These are phyloP conservation scores for Syzygium oleosum DNA, from an alignment of 345 rosid species.

Conservation along the genomic window DNA sequence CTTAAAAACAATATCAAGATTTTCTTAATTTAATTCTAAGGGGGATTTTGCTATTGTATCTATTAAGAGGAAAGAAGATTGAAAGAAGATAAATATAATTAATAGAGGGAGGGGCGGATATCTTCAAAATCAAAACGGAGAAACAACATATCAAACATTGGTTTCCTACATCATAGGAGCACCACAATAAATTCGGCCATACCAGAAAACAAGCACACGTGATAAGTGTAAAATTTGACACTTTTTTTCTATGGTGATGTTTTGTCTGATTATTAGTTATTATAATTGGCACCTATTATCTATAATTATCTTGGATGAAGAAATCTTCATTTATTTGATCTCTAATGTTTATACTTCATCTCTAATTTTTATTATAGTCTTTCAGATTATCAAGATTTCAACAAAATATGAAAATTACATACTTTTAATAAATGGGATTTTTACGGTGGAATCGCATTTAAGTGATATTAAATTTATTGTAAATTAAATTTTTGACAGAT, in stretches of 20 bases:
- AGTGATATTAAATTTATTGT: neutral
- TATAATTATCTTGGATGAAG: no score
- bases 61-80: no score
- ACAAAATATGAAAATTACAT: neutral
- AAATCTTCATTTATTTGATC: neutral
- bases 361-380: neutral
- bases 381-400: neutral
- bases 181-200: neutral
- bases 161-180: neutral
- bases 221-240: neutral
- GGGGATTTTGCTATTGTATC: neutral
- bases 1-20: no score
- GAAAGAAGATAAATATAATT: no score
- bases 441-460: neutral
- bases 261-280: no score
- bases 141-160: no score
- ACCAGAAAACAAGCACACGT: neutral
- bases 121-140: neutral
- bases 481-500: neutral
- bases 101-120: neutral
- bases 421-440: neutral
- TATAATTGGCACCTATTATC: neutral
- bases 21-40: neutral
- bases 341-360: neutral
- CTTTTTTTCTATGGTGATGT: no score